A percentile compares a stretch with the other conserved stretches of the same genome.
Conservation (phyloP, 2,329 filamentous ascomycete species). For the Tolypocladium ophioglossoides region DNA sequence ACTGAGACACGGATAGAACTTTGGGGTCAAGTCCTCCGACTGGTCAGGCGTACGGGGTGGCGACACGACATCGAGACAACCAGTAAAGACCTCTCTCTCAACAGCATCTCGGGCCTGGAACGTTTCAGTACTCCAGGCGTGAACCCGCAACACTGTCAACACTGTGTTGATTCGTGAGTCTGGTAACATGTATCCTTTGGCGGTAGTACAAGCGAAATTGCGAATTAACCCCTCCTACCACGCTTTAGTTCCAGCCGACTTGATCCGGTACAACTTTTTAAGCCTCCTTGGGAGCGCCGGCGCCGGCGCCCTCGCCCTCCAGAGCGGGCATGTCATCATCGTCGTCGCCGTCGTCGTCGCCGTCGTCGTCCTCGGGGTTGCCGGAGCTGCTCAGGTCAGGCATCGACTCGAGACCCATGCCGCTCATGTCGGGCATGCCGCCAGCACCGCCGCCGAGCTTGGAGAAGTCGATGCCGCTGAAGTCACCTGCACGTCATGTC, state of each 20-base stretch:
- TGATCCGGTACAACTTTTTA: constrained; percentile 8
- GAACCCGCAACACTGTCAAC: neutral
- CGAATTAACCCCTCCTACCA: neutral
- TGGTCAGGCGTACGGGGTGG: neutral
- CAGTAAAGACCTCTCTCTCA: neutral
- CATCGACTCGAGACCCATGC: constrained; percentile 42
- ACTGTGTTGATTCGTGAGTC: neutral
- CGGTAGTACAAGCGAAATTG: neutral
- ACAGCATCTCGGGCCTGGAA: neutral
- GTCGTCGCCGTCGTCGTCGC: constrained; percentile 48
- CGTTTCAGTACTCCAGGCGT: neutral
- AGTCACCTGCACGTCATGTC: constrained; percentile 46
- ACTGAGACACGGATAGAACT: neutral
- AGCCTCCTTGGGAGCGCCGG: constrained; percentile 30
- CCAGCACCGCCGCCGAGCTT: constrained; percentile 61
- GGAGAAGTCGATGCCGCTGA: constrained; percentile 86
- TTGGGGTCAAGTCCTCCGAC: neutral
- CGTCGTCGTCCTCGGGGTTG: constrained; percentile 30
- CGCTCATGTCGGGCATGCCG: constrained; percentile 17
- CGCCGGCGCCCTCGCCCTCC: constrained; percentile 47
- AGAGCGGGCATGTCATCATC: constrained; percentile 82
- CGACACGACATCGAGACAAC: neutral
- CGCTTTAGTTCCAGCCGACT: neutral
- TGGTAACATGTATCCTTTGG: neutral
- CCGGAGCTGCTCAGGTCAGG: constrained; percentile 20